Evolutionary conservation across 2,329 filamentous ascomycete species (phyloP).

Genomic region (Aspergillus oerlinghausenensis): DNA sequence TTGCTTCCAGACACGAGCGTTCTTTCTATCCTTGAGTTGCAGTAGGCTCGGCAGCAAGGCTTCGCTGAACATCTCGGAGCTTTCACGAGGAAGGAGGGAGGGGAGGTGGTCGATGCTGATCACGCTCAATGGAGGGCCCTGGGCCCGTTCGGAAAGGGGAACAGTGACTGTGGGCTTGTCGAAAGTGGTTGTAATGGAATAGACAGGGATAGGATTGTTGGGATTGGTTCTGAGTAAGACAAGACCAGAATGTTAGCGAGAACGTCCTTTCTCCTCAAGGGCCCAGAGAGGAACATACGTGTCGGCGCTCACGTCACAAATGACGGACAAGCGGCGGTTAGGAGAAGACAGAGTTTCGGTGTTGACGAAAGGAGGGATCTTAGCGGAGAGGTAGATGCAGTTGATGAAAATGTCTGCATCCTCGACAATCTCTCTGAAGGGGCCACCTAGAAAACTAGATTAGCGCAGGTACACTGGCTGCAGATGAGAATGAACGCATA

Average conservation of each 20-base stretch:
- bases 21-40: slow-evolving; percentile 69
- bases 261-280: background rate
- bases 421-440: slow-evolving; percentile 73
- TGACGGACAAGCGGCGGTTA: slow-evolving; percentile 69
- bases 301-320: slow-evolving; percentile 65
- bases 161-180: slow-evolving; percentile 80
- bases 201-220: slow-evolving; percentile 62
- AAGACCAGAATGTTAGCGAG: background rate
- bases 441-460: slow-evolving; percentile 50
- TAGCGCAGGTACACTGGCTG: background rate
- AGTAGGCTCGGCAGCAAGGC: slow-evolving; percentile 74
- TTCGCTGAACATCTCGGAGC: slow-evolving; percentile 77
- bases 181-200: slow-evolving; percentile 80
- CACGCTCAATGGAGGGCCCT: slow-evolving; percentile 62
- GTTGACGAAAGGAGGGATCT: slow-evolving; percentile 79
- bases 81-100: slow-evolving; percentile 77
- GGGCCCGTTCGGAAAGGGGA: slow-evolving; percentile 46
- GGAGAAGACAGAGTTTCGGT: slow-evolving; percentile 62
- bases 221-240: slow-evolving; percentile 40
- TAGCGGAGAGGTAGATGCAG: slow-evolving; percentile 78
- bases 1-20: slow-evolving; percentile 71
- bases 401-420: slow-evolving; percentile 70
- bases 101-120: slow-evolving; percentile 88
- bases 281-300: slow-evolving; percentile 37
- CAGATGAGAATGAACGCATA: slow-evolving; percentile 5